Evolutionary conservation across 2,329 filamentous ascomycete species (phyloP).

Genomic region (Exophiala oligosperma): DNA sequence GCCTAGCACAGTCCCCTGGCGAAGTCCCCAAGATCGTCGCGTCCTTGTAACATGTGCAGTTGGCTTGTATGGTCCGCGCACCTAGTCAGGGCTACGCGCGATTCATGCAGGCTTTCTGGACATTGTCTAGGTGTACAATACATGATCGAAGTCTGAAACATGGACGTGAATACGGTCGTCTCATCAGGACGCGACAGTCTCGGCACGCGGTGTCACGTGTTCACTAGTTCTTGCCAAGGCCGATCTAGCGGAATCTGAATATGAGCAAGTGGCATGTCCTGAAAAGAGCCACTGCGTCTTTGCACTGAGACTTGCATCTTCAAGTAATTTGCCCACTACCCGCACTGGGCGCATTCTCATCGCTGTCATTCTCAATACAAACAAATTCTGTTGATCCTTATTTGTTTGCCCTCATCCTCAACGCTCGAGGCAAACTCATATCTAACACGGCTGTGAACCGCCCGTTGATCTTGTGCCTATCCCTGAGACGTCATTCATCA

Average conservation of each 20-base stretch:
- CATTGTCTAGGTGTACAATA: too few species aligned
- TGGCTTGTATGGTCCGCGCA: too few species aligned
- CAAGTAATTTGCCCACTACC: constrained; percentile 11
- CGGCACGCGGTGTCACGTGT: neutral
- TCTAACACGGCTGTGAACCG: neutral
- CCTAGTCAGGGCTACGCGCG: too few species aligned
- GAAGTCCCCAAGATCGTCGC: neutral
- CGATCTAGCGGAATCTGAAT: neutral
- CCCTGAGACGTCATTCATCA: constrained; percentile 51
- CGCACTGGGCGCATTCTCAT: constrained; percentile 17
- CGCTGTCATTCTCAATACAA: constrained; percentile 11
- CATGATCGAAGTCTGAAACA: too few species aligned
- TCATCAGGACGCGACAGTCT: neutral
- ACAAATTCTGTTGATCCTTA: neutral
- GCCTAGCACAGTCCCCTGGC: neutral
- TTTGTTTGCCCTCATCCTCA: constrained; percentile 1
- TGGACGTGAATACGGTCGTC: neutral
- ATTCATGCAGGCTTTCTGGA: too few species aligned
- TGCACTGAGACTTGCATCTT: constrained; percentile 4
- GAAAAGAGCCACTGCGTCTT: neutral
- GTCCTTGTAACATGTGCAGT: neutral
- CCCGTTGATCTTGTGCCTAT: constrained; percentile 4
- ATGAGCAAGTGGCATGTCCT: neutral
- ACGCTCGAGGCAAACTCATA: constrained; percentile 1
- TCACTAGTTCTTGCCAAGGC: neutral